Conservation (phyloP, 2,329 filamentous ascomycete genomes). For the Stylonectria norvegica region DNA sequence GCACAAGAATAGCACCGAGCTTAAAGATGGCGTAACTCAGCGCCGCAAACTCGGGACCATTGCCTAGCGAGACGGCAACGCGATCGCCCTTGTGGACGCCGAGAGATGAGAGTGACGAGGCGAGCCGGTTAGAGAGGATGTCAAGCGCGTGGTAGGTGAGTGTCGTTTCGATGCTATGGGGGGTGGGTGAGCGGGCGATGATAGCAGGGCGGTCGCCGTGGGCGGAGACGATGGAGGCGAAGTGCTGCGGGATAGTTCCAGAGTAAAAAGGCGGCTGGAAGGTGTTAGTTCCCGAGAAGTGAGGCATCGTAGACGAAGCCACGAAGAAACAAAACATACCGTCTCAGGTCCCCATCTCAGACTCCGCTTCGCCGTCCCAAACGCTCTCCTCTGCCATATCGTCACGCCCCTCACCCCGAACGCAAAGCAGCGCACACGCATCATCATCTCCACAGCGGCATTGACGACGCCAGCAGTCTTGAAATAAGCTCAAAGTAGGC, state of each 20-base stretch:
- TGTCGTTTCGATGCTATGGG: slow-evolving; percentile 54
- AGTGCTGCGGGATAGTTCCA: slow-evolving; percentile 70
- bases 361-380: slow-evolving; percentile 23
- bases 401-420: slow-evolving; percentile 13
- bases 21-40: slow-evolving; percentile 91
- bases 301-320: too few relatives aligned
- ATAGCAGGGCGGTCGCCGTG: slow-evolving; percentile 63
- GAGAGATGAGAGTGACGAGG: slow-evolving; percentile 62
- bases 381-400: neutral
- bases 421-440: neutral
- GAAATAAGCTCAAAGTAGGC: too few relatives aligned
- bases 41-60: slow-evolving; percentile 77
- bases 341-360: slow-evolving; percentile 29
- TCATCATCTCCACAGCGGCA: neutral
- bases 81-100: slow-evolving; percentile 80
- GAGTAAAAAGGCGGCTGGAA: slow-evolving; percentile 61
- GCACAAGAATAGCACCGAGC: slow-evolving; percentile 89
- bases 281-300: too few relatives aligned
- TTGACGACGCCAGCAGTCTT: too few relatives aligned
- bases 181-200: slow-evolving; percentile 45
- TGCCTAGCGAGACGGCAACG: slow-evolving; percentile 83
- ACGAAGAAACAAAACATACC: slow-evolving; percentile 18
- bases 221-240: slow-evolving; percentile 59
- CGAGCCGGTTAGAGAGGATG: slow-evolving; percentile 69
- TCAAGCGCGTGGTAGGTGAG: slow-evolving; percentile 77